Percentiles rank a stretch among this genome's conserved stretches.
phyloP scores from a whole-genome alignment of 2,329 filamentous ascomycete genomes.

The Septoria petroselini region DNA sequence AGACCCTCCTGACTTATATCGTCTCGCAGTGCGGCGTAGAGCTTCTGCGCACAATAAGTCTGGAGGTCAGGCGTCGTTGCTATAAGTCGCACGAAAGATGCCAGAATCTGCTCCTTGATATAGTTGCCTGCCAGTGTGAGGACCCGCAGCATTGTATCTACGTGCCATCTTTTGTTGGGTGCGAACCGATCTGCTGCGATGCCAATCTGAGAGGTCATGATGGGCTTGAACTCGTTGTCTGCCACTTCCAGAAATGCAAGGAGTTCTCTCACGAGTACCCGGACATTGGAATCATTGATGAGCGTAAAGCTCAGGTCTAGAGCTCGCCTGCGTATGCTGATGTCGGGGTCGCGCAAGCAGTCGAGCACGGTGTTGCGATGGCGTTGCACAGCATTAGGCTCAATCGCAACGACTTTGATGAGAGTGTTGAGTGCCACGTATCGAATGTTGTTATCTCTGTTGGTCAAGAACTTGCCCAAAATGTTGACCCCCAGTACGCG shows the following conservation, averaged over 20 bases:
- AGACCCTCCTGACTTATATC: conserved; percentile 97
- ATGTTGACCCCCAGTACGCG: conserved; percentile 97
- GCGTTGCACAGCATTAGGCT: conserved; percentile 94
- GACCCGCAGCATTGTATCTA: conserved; percentile 94
- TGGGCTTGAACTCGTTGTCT: conserved; percentile 97
- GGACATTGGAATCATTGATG: conserved; percentile 94
- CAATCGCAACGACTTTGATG: conserved; percentile 96
- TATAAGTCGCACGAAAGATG: conserved; percentile 92
- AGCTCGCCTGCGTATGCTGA: conserved; percentile 93
- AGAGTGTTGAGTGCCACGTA: conserved; percentile 97
- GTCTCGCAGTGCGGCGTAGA: conserved; percentile 86
- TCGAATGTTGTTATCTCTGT: conserved; percentile 98
- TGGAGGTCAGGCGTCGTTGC: conserved; percentile 92
- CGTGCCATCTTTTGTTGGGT: conserved; percentile 96
- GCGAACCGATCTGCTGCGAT: conserved; percentile 94
- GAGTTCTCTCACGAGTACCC: conserved; percentile 87
- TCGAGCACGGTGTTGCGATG: conserved; percentile 97
- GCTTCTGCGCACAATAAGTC: conserved; percentile 92
- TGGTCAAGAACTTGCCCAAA: conserved; percentile 95
- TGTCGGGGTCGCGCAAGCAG: conserved; percentile 93
- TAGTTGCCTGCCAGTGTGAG: conserved; percentile 92
- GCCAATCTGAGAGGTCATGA: conserved; percentile 97
- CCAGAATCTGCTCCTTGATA: conserved; percentile 95
- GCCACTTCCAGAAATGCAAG: conserved; percentile 94
- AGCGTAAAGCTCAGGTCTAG: conserved; percentile 96